Base-by-base conservation (phyloP, 2,329 filamentous ascomycete genomes). In the Calonectria fujianensis region DNA sequence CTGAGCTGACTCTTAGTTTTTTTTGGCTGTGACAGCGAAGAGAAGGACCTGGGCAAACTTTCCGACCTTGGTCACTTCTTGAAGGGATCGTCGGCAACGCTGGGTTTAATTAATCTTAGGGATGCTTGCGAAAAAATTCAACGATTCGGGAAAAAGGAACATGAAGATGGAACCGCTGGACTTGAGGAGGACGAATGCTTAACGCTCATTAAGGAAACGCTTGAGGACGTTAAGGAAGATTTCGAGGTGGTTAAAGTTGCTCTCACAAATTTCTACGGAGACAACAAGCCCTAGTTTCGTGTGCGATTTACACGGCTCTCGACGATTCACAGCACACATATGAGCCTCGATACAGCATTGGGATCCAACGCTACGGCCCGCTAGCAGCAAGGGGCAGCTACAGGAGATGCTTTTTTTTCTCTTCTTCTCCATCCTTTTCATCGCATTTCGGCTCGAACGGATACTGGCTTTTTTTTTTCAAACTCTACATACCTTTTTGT, bases 71-170 rank as follows among this genome's bases (percentile, higher is more conserved):
- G 97, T 52, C 97, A 99, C 87, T 99, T 98, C 87, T 90, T 99
- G 80, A 99, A 99, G 87, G 97, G 97, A 74, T 98, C 96, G 9
- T 98, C 96, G 11, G 96, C 97, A 50, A 98, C 97, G 5, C 91
- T 99, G 69, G 97, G 97, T 59, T 91, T 98, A 70, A 93, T 91
- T 81, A 97, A 97, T 85, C 94, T 99, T 81, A 95, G 95, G 84
- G 96, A 98, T 82, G 94, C 92, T 76, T 99, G 97, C 87, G 96
- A 98, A 87, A 96, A 97, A 89, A 98, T 99, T 82, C 96, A 99
- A 86, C 94, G 98, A 82, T 97, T 93, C 84, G 96, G 96, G 79
- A 94, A 94, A 82, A 89, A 91, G 81, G 95, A 96, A 86, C 96
- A 96, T 80, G 91, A 95, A 74, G 93, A 94, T 54, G 96, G 96